Evolutionary conservation across 2,329 filamentous ascomycete species (phyloP).

Genomic region (Pseudogymnoascus sp.): DNA sequence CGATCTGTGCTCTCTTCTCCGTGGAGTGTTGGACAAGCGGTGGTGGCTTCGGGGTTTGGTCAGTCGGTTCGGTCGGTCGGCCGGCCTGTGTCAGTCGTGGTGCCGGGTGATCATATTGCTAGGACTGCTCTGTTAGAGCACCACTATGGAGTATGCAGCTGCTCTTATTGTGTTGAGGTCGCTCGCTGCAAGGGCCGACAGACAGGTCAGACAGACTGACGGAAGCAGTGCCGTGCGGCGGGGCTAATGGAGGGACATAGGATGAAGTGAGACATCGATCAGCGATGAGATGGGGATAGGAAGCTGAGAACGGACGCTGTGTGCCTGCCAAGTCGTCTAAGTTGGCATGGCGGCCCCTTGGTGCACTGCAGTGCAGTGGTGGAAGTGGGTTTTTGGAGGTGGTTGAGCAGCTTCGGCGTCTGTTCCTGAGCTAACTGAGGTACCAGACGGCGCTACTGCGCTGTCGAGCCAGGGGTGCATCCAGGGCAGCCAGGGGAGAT

Average conservation of each 20-base stretch:
- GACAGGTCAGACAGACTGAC: neutral
- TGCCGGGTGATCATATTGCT: neutral
- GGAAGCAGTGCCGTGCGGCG: conserved; percentile 1
- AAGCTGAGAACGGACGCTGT: conserved; percentile 1
- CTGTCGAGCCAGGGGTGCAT: neutral
- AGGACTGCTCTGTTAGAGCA: conserved; percentile 1
- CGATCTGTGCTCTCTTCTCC: conserved; percentile 1
- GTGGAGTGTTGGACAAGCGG: neutral
- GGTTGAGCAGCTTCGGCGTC: conserved; percentile 2
- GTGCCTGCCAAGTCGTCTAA: neutral
- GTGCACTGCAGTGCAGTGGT: neutral
- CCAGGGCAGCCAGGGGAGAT: neutral
- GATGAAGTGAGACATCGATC: conserved; percentile 4
- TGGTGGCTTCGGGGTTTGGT: neutral
- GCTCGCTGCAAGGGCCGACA: neutral
- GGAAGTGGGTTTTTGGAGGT: neutral
- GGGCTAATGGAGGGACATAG: neutral
- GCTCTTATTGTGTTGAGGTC: neutral
- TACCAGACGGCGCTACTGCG: neutral
- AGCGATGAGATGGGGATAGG: conserved; percentile 1
- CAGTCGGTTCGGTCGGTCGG: neutral
- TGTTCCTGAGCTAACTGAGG: conserved; percentile 4
- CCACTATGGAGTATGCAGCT: neutral
- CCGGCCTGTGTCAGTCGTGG: neutral
- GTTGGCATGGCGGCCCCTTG: neutral